These are phyloP conservation scores for Pseudogymnoascus sp. DNA, from an alignment of 2,329 filamentous ascomycete genomes.

Conservation along the genomic window DNA sequence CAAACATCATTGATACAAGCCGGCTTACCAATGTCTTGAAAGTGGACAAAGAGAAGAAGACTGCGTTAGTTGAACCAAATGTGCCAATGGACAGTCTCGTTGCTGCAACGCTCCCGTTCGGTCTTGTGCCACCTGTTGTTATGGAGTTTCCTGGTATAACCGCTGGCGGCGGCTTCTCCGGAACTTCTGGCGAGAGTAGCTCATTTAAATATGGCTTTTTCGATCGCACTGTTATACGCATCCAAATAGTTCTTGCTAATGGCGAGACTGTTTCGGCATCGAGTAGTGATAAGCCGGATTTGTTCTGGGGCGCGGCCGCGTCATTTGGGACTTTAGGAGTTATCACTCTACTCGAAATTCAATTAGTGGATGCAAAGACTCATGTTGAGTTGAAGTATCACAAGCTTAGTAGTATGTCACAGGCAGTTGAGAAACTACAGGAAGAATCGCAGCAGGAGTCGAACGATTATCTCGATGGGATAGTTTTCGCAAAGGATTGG, in stretches of 20 bases:
- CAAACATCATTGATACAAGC: slow-evolving; percentile 39
- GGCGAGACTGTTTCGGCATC: slow-evolving; percentile 46
- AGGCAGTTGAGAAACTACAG: slow-evolving; percentile 37
- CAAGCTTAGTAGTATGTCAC: slow-evolving; percentile 33
- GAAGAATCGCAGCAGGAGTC: slow-evolving; percentile 19
- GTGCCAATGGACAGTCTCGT: slow-evolving; percentile 60
- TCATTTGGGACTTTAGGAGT: slow-evolving; percentile 50
- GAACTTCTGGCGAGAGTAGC: slow-evolving; percentile 58
- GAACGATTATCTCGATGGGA: slow-evolving; percentile 50
- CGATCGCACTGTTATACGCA: slow-evolving; percentile 50
- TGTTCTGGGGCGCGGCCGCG: slow-evolving; percentile 48
- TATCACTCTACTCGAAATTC: slow-evolving; percentile 48
- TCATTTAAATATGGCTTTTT: slow-evolving; percentile 61
- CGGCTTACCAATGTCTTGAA: slow-evolving; percentile 37
- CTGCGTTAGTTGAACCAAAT: slow-evolving; percentile 57
- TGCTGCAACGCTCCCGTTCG: slow-evolving; percentile 44
- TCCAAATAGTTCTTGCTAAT: slow-evolving; percentile 56
- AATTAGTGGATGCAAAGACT: slow-evolving; percentile 26
- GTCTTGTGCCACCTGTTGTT: slow-evolving; percentile 55
- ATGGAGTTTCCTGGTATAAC: slow-evolving; percentile 68
- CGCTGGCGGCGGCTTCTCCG: slow-evolving; percentile 57
- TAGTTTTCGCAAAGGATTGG: slow-evolving; percentile 36
- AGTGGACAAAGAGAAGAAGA: slow-evolving; percentile 34
- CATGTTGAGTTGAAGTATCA: slow-evolving; percentile 32
- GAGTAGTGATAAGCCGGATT: slow-evolving; percentile 36